phyloP scores from a whole-genome alignment of 164 flowering plant genomes.

The Vitis rotundifolia region DNA sequence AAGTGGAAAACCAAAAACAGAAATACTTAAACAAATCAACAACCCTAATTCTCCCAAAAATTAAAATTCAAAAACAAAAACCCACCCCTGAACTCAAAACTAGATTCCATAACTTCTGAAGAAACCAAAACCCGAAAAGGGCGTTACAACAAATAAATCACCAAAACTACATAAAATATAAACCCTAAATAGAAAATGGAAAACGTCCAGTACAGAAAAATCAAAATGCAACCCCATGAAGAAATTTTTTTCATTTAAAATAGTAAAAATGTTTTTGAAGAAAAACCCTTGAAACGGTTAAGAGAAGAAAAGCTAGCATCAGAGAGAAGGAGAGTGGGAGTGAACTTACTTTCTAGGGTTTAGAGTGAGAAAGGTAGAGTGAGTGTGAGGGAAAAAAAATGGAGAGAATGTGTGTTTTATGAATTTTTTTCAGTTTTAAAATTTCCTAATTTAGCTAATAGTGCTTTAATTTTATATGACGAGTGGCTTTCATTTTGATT shows the following conservation, averaged over 20 bases:
- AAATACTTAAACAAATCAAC: neutral
- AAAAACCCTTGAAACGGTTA: slow-evolving; percentile 3
- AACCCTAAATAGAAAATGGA: neutral
- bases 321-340: no score
- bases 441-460: no score
- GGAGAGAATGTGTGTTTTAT: no score
- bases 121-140: neutral
- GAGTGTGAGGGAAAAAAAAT: no score
- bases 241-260: neutral
- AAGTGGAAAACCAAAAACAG: neutral
- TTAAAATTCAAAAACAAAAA: neutral
- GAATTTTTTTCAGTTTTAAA: no score
- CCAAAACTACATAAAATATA: neutral
- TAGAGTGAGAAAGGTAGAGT: no score
- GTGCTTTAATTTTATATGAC: no score
- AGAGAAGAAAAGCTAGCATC: no score
- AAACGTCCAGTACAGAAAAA: neutral
- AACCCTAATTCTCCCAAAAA: slow-evolving; percentile 5
- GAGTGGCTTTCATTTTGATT: no score
- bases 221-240: neutral
- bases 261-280: no score
- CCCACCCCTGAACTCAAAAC: neutral
- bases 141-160: neutral
- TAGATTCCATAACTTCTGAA: neutral
- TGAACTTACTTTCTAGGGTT: no score